phyloP scores from a whole-genome alignment of 768 basidiomycete genomes.

The Phlebiopsis gigantea region DNA sequence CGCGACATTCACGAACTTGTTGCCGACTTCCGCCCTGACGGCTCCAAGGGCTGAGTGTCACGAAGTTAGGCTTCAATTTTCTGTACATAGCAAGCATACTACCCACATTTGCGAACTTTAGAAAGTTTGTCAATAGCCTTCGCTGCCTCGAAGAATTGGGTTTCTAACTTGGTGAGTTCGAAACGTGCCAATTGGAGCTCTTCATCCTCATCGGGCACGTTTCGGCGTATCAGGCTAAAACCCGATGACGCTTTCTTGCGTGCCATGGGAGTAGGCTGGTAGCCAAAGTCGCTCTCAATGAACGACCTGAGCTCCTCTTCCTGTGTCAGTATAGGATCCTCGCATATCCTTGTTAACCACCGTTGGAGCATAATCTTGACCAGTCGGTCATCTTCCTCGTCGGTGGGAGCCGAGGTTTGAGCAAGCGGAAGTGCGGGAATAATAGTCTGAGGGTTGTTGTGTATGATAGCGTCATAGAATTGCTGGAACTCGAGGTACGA shows the following conservation, averaged over 20 bases:
- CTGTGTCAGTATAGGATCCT: constrained; percentile 79
- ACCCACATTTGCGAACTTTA: constrained; percentile 67
- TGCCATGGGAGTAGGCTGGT: constrained; percentile 76
- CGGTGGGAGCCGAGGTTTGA: constrained; percentile 93
- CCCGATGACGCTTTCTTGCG: constrained; percentile 68
- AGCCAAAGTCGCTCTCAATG: constrained; percentile 96
- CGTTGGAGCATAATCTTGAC: constrained; percentile 93
- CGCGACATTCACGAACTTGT: constrained; percentile 83
- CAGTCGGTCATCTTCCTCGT: constrained; percentile 96
- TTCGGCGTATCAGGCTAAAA: constrained; percentile 71
- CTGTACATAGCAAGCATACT: not conserved
- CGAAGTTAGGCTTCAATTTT: too few species aligned
- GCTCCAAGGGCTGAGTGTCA: constrained; percentile 60
- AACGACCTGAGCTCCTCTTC: constrained; percentile 96
- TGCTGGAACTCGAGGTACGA: constrained; percentile 94
- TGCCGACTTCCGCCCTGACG: constrained; percentile 88
- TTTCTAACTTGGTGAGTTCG: constrained; percentile 87
- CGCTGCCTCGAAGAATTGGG: constrained; percentile 88
- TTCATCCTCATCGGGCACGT: constrained; percentile 92
- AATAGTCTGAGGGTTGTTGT: constrained; percentile 94
- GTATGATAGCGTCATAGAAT: constrained; percentile 85
- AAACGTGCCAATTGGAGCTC: constrained; percentile 86
- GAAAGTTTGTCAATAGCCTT: constrained; percentile 88
- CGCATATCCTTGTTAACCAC: constrained; percentile 91
- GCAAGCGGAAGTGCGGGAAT: constrained; percentile 93